A percentile compares a stretch with the other conserved stretches of the same genome.
Conservation (phyloP, 306 rosid species). For the Cicer bijugum region DNA sequence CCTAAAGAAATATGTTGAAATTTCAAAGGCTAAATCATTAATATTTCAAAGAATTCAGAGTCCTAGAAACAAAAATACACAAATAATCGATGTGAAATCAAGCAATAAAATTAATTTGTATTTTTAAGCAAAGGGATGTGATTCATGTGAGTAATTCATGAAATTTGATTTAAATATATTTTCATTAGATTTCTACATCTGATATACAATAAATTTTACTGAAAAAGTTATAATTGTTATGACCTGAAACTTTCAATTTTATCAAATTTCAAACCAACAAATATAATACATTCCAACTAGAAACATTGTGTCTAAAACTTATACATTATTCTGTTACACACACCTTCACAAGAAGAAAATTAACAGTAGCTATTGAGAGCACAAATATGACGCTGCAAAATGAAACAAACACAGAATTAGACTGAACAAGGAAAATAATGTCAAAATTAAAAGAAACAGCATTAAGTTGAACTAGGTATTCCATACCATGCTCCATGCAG, state of each 20-base stretch:
- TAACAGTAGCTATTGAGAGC: slow-evolving; percentile 71
- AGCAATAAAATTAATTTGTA: neutral
- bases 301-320: slow-evolving; percentile 17
- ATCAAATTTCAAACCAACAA: slow-evolving; percentile 38
- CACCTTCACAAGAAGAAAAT: slow-evolving; percentile 88
- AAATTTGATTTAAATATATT: slow-evolving; percentile 2
- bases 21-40: neutral
- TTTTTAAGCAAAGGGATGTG: neutral
- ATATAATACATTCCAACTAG: slow-evolving; percentile 14
- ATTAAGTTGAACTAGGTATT: slow-evolving; percentile 25
- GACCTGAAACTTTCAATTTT: neutral
- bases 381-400: slow-evolving; percentile 66
- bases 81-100: slow-evolving; percentile 14
- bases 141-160: neutral
- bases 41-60: neutral
- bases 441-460: slow-evolving; percentile 34
- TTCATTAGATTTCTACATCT: slow-evolving; percentile 9
- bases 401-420: slow-evolving; percentile 40
- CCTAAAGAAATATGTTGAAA: neutral
- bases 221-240: neutral
- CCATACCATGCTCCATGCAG: slow-evolving; percentile 93
- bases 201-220: slow-evolving; percentile 3
- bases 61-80: slow-evolving; percentile 19
- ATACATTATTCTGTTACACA: slow-evolving; percentile 40
- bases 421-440: slow-evolving; percentile 25